Percentiles rank a stretch among this genome's conserved stretches.
These are phyloP conservation scores for Cadophora sp. DNA, from an alignment of 2,329 filamentous ascomycete genomes.

Conservation along the genomic window DNA sequence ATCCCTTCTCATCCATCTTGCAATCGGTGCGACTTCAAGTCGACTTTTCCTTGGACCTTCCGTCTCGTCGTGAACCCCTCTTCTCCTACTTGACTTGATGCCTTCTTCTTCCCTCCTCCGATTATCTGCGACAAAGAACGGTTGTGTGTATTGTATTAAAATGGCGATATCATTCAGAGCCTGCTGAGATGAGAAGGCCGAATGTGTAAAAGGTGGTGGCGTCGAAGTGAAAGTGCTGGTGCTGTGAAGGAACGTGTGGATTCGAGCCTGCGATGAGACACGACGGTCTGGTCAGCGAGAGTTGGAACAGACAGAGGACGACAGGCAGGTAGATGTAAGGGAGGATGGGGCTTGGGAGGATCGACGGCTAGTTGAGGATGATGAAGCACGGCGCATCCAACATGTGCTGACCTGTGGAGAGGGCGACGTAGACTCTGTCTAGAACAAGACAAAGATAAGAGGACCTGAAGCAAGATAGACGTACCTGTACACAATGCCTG, in stretches of 20 bases:
- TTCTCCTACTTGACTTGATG: constrained; percentile 18
- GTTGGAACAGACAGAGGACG: constrained; percentile 20
- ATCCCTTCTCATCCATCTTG: constrained; percentile 38
- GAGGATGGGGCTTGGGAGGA: constrained; percentile 20
- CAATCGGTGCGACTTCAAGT: constrained; percentile 36
- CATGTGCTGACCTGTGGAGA: constrained; percentile 20
- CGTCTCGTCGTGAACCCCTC: constrained; percentile 24
- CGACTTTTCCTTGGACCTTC: constrained; percentile 31
- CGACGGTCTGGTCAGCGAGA: constrained; percentile 30
- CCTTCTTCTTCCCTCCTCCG: constrained; percentile 22
- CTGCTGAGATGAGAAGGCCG: constrained; percentile 44
- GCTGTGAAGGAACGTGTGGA: constrained; percentile 37
- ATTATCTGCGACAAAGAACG: constrained; percentile 31
- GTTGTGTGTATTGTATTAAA: constrained; percentile 34
- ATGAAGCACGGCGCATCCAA: constrained; percentile 30
- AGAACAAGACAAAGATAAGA: constrained; percentile 7
- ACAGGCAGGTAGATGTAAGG: constrained; percentile 20
- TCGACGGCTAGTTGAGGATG: constrained; percentile 29
- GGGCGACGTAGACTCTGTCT: constrained; percentile 3
- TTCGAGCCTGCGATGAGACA: constrained; percentile 38
- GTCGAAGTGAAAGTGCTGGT: constrained; percentile 33
- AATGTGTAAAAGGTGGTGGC: constrained; percentile 22
- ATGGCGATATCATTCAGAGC: constrained; percentile 44
- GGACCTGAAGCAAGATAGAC: constrained; percentile 15
- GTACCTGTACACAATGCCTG: constrained; percentile 46